Conservation (phyloP, 257 asterid species). For the Eucommia ulmoides region DNA sequence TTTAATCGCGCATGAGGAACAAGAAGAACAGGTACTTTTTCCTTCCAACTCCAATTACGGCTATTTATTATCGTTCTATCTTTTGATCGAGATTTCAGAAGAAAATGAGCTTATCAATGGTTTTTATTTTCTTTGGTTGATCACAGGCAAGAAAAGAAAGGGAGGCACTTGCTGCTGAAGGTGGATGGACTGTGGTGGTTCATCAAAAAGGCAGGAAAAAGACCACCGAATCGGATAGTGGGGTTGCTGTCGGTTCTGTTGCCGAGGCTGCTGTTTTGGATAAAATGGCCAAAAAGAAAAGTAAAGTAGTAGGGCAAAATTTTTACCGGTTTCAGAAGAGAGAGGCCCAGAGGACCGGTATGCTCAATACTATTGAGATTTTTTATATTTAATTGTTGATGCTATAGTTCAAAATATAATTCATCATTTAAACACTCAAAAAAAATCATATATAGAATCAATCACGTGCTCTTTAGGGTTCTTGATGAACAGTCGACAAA, state of each 20-base stretch:
- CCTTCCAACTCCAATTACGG: neutral
- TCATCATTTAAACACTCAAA: too few relatives aligned
- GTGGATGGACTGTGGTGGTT: conserved; percentile 92
- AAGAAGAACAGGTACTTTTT: conserved; percentile 53
- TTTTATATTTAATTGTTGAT: neutral
- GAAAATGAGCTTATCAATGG: too few relatives aligned
- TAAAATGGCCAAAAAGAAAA: conserved; percentile 60
- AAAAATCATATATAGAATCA: too few relatives aligned
- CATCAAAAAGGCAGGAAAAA: conserved; percentile 93
- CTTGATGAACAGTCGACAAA: too few relatives aligned
- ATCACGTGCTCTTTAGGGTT: too few relatives aligned
- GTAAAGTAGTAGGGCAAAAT: conserved; percentile 48
- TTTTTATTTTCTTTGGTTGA: too few relatives aligned
- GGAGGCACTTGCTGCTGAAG: conserved; percentile 78
- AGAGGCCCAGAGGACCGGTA: conserved; percentile 84
- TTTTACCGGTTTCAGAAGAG: conserved; percentile 82
- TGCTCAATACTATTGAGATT: conserved; percentile 3
- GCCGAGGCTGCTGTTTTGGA: conserved; percentile 77
- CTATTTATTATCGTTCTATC: conserved; percentile 1
- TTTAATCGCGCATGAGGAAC: conserved; percentile 61
- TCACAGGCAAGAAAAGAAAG: conserved; percentile 65
- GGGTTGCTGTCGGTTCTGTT: conserved; percentile 80
- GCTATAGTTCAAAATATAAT: too few relatives aligned
- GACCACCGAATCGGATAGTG: conserved; percentile 77
- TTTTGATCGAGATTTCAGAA: too few relatives aligned